Evolutionary conservation across 495 filamentous ascomycete genomes (phyloP), one percentile per base, ranked within the genome.

Genomic region (Penicillium macrosclerotiorum): DNA sequence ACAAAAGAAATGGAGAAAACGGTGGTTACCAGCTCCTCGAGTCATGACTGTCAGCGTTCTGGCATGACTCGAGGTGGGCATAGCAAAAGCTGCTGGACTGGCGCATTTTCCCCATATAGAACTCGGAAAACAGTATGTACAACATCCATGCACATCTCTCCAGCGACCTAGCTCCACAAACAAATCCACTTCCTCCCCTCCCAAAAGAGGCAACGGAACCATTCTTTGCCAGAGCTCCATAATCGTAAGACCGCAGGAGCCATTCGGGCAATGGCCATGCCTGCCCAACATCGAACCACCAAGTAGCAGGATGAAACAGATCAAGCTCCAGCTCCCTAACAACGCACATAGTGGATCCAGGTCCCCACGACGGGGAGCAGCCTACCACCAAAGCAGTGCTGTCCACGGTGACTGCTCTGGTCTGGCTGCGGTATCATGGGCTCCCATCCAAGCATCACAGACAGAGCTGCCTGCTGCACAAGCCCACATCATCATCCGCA

Each of bases 401-500:
- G 36, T n/a, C n/a, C 25, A 29, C 6, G 25, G 12, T 29, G 25
- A 6, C 25, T 5, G 12, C 6, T 12, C 25, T 29, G 25, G 25
- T 6, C 6, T 29, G 25, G 12, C 6, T 6, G 25, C 31, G 31
- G 4, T 17, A 34, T 5, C 31, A 14, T 16, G n/a, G 30, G 30
- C 14, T 13, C 11, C 31, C 5, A 6, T 32, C 3, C 14, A 17
- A 17, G 8, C 9, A 14, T 7, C 19, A 22, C 8, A 14, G 11
- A 16, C 7, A 31, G 34, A 9, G 14, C 29, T 31, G 26, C 45
- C 39, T 52, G 37, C 47, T 42, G 40, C 24, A 36, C 34, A 30
- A 7, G 31, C 38, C 45, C 32, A 35, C 50, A 34, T 41, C 42
- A 32, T 36, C 44, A 53, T 53, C 45, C 19, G 45, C 39, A 59